Evolutionary conservation across 179 eudicot genomes (phyloP).

Genomic region (Sideroxylon spinosum): DNA sequence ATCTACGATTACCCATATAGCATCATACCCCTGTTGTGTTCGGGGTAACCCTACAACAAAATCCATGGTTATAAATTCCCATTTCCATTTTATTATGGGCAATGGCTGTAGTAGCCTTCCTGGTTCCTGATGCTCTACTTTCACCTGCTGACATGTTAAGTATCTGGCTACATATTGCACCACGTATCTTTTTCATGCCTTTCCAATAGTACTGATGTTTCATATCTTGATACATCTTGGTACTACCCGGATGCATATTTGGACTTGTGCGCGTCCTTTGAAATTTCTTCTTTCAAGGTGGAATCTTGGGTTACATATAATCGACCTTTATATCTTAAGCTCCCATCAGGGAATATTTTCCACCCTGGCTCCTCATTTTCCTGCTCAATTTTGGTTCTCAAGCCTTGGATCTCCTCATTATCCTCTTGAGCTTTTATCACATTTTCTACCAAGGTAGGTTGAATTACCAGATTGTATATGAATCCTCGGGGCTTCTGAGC

Average conservation of each 20-base stretch:
- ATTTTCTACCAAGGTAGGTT: too few relatives aligned
- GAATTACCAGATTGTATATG: too few relatives aligned
- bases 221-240: slow-evolving; percentile 5
- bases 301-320: neutral
- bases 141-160: slow-evolving; percentile 11
- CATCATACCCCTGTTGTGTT: neutral
- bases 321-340: too few relatives aligned
- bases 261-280: neutral
- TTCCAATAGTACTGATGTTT: slow-evolving; percentile 1
- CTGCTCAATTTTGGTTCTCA: too few relatives aligned
- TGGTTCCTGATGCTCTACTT: neutral
- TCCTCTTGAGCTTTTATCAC: too few relatives aligned
- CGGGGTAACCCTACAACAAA: neutral
- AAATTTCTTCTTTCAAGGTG: neutral
- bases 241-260: neutral
- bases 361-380: too few relatives aligned
- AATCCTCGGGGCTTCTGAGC: too few relatives aligned
- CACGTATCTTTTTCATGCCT: neutral
- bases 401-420: too few relatives aligned
- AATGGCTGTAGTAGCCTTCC: neutral
- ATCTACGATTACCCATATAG: neutral
- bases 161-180: neutral
- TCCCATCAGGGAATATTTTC: too few relatives aligned
- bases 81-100: neutral
- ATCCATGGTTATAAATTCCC: neutral